A percentile compares a stretch with the other conserved stretches of the same genome.
phyloP scores from a whole-genome alignment of 768 basidiomycete species.

The Suillus ampliporus region DNA sequence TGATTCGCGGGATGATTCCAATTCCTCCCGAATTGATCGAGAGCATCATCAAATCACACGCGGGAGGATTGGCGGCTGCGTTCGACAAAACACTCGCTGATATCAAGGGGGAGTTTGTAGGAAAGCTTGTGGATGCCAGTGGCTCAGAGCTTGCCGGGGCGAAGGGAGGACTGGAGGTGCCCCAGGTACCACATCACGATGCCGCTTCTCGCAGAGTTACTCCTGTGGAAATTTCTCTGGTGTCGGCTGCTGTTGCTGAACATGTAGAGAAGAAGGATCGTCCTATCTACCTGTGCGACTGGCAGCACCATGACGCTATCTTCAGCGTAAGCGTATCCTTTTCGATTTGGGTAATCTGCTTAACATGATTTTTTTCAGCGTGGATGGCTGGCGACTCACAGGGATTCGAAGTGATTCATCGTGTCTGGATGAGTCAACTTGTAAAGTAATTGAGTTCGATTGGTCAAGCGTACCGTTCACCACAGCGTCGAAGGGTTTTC shows the following conservation, averaged over 20 bases:
- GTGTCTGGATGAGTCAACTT: not conserved
- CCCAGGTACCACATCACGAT: conserved; percentile 6
- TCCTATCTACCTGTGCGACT: conserved; percentile 29
- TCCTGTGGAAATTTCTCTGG: conserved; percentile 26
- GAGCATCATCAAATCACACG: conserved; percentile 24
- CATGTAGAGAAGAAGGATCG: conserved; percentile 17
- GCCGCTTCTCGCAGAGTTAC: conserved; percentile 19
- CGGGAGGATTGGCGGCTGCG: conserved; percentile 11
- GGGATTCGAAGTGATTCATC: not conserved
- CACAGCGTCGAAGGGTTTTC: not conserved
- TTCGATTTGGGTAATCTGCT: not conserved
- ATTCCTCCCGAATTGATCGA: conserved; percentile 28
- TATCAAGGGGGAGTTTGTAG: conserved; percentile 21
- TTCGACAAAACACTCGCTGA: conserved; percentile 20
- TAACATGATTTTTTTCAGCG: conserved; percentile 2
- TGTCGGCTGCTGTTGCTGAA: conserved; percentile 30
- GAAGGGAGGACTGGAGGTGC: conserved; percentile 12
- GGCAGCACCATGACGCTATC: conserved; percentile 23
- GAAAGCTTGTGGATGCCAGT: conserved; percentile 21
- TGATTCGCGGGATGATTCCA: conserved; percentile 33
- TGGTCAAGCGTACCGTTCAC: not conserved
- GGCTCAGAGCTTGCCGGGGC: conserved; percentile 24
- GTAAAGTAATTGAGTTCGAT: not conserved
- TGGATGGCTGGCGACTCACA: conserved; percentile 14
- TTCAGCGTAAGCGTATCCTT: conserved; percentile 24